Evolutionary conservation across 108 stramenopile species (phyloP).

Genomic region (Nitzschia inconspicua): DNA sequence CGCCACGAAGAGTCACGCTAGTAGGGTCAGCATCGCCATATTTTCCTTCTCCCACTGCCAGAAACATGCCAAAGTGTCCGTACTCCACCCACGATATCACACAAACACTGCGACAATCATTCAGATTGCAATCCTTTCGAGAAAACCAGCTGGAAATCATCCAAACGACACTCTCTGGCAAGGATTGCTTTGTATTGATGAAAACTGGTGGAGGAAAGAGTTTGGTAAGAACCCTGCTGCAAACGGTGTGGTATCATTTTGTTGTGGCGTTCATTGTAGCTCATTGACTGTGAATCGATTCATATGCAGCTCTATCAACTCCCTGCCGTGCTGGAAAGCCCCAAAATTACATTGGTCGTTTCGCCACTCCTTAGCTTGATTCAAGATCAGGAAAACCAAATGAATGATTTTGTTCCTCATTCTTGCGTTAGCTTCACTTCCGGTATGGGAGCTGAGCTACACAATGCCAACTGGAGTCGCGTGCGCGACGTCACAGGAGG

Average conservation of each 20-base stretch:
- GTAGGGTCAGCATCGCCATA: background rate
- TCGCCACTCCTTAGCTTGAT: conserved; percentile 92
- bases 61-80: background rate
- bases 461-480: conserved; percentile 57
- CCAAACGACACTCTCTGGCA: conserved; percentile 64
- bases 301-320: conserved; percentile 33
- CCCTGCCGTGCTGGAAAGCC: conserved; percentile 23
- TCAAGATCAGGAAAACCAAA: conserved; percentile 91
- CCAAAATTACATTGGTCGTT: conserved; percentile 79
- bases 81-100: background rate
- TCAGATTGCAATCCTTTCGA: conserved; percentile 73
- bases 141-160: conserved; percentile 86
- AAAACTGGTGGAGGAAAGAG: conserved; percentile 92
- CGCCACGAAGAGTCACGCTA: background rate
- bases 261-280: no score
- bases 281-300: no score
- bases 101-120: conserved; percentile 42
- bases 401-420: conserved; percentile 59
- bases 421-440: conserved; percentile 64
- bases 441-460: conserved; percentile 51
- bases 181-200: conserved; percentile 93
- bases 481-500: conserved; percentile 57
- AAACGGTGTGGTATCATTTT: no score
- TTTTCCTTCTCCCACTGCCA: background rate
- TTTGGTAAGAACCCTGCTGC: no score